phyloP scores from a whole-genome alignment of 495 filamentous ascomycete genomes.

The Cercophora sp. region DNA sequence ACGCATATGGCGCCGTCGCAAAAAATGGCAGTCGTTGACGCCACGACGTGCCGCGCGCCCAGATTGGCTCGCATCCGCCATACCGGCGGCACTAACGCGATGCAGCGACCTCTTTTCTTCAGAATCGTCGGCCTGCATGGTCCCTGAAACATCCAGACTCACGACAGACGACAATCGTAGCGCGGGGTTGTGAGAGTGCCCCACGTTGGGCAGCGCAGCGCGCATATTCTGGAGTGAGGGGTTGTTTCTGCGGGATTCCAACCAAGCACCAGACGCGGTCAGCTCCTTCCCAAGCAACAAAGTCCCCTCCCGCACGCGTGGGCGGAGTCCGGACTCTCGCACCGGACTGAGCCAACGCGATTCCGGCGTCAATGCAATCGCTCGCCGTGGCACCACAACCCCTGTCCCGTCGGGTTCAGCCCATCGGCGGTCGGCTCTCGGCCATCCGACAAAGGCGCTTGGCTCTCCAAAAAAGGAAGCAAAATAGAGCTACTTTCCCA shows the following conservation, averaged over 20 bases:
- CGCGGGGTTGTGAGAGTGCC: slow-evolving; percentile 1
- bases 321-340: neutral
- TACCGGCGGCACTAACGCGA: too few relatives aligned
- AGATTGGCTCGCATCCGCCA: too few relatives aligned
- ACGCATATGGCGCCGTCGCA: neutral
- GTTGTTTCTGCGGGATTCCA: neutral
- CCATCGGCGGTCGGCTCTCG: neutral
- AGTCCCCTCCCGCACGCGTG: neutral
- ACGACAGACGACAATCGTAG: neutral
- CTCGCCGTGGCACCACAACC: neutral
- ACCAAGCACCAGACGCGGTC: neutral
- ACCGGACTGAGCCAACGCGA: neutral
- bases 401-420: neutral
- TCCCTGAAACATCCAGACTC: neutral
- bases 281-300: neutral
- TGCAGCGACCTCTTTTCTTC: neutral
- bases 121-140: neutral
- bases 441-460: neutral
- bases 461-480: neutral
- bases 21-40: neutral
- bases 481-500: neutral
- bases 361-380: slow-evolving; percentile 3
- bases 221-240: neutral
- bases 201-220: slow-evolving; percentile 7
- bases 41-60: neutral